These are phyloP conservation scores for Arachnopeziza araneosa DNA, from an alignment of 2,329 filamentous ascomycete species.

Conservation along the genomic window DNA sequence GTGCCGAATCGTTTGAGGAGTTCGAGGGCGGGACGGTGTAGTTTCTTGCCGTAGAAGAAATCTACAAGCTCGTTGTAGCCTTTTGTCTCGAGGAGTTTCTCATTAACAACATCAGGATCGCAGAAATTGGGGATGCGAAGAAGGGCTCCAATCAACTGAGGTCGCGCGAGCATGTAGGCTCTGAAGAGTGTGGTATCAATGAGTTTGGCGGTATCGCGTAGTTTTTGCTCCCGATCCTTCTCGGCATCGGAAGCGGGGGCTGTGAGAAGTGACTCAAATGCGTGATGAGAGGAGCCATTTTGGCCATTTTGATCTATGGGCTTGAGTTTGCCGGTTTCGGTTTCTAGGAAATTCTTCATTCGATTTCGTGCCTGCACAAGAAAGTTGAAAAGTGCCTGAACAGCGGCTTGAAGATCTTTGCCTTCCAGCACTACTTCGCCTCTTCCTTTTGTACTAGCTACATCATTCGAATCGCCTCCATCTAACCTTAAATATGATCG, in stretches of 20 bases:
- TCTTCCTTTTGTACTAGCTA: conserved; percentile 45
- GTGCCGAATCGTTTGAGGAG: conserved; percentile 77
- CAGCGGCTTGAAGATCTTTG: conserved; percentile 76
- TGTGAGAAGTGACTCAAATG: conserved; percentile 51
- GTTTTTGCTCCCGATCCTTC: conserved; percentile 60
- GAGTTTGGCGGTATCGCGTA: conserved; percentile 71
- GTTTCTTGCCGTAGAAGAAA: conserved; percentile 91
- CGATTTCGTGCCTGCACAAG: conserved; percentile 76
- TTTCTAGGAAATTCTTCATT: conserved; percentile 56
- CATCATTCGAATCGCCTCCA: conserved; percentile 46
- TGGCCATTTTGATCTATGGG: conserved; percentile 35
- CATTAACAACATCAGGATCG: conserved; percentile 90
- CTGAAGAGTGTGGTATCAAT: conserved; percentile 94
- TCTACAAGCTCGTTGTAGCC: conserved; percentile 94
- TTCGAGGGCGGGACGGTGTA: conserved; percentile 82
- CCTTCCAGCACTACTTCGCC: conserved; percentile 60
- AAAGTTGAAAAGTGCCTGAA: conserved; percentile 79
- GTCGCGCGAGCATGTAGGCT: conserved; percentile 88
- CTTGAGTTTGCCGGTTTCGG: conserved; percentile 57
- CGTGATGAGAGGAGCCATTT: conserved; percentile 42
- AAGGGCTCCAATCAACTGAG: conserved; percentile 76
- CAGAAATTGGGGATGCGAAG: conserved; percentile 98
- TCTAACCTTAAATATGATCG: conserved; percentile 51
- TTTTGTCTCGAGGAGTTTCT: conserved; percentile 81
- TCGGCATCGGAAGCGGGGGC: conserved; percentile 34